phyloP scores from a whole-genome alignment of 257 asterid species.

The Orobanche coerulescens region DNA sequence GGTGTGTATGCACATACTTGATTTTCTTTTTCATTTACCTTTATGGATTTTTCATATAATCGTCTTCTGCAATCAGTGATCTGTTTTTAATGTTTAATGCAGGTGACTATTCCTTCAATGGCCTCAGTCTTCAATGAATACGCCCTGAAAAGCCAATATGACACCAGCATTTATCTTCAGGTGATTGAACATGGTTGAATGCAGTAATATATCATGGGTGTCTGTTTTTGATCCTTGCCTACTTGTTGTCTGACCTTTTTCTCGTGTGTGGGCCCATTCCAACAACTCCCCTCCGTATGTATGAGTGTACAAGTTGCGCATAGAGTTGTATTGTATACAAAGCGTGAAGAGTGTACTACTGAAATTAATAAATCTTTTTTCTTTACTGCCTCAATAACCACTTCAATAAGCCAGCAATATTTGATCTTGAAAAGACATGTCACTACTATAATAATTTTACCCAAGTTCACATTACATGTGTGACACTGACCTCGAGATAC shows the following conservation, averaged over 20 bases:
- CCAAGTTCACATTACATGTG: slow-evolving; percentile 1
- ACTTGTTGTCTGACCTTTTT: slow-evolving; percentile 10
- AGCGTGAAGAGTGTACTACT: background rate
- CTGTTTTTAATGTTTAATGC: slow-evolving; percentile 24
- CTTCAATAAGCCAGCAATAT: slow-evolving; percentile 6
- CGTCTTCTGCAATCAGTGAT: slow-evolving; percentile 15
- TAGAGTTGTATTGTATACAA: slow-evolving; percentile 10
- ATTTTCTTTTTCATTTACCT: background rate
- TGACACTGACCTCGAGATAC: background rate
- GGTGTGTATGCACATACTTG: slow-evolving; percentile 7
- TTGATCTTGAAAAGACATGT: background rate
- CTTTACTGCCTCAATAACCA: slow-evolving; percentile 8
- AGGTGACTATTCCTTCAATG: slow-evolving; percentile 96
- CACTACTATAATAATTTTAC: slow-evolving; percentile 14
- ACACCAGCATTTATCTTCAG: slow-evolving; percentile 98
- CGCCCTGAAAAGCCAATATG: slow-evolving; percentile 94
- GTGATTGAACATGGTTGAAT: slow-evolving; percentile 26
- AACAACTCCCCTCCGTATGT: background rate
- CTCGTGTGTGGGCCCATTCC: slow-evolving; percentile 9
- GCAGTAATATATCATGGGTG: slow-evolving; percentile 1
- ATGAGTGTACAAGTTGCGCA: background rate
- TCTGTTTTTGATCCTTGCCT: slow-evolving; percentile 6
- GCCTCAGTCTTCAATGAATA: slow-evolving; percentile 98
- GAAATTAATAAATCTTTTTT: background rate
- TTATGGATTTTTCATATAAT: background rate